phyloP scores from a whole-genome alignment of 1,139 yeast genomes.

The Magnusiomyces tetraspermus region DNA sequence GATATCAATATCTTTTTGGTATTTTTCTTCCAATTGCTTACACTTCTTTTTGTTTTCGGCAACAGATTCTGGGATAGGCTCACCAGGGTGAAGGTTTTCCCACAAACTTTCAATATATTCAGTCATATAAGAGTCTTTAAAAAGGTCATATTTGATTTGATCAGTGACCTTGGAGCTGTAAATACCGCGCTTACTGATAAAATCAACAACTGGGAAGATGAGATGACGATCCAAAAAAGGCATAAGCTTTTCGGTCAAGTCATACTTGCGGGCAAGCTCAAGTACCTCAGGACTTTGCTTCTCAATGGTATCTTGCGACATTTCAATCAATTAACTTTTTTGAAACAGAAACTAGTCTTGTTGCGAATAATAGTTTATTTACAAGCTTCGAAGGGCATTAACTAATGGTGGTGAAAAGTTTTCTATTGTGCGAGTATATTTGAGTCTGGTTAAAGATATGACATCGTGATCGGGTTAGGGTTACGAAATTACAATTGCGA shows the following conservation, averaged over 20 bases:
- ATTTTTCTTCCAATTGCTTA: slow-evolving; percentile 33
- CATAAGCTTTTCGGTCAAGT: slow-evolving; percentile 43
- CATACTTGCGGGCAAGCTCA: slow-evolving; percentile 30
- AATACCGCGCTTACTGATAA: slow-evolving; percentile 36
- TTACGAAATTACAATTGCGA: neutral
- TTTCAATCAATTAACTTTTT: no score
- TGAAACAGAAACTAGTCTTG: no score
- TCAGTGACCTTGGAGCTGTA: slow-evolving; percentile 39
- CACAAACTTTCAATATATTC: slow-evolving; percentile 41
- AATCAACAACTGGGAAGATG: slow-evolving; percentile 45
- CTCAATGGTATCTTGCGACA: neutral
- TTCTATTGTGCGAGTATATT: neutral
- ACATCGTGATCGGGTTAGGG: slow-evolving; percentile 1
- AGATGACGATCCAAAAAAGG: slow-evolving; percentile 53
- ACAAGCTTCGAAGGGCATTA: no score
- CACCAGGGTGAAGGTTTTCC: slow-evolving; percentile 34
- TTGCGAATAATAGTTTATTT: no score
- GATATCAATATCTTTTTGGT: slow-evolving; percentile 34
- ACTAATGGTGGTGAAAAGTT: neutral
- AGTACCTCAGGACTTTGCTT: slow-evolving; percentile 9
- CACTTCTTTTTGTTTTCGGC: slow-evolving; percentile 35
- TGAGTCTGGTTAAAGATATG: neutral
- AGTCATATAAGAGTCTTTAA: slow-evolving; percentile 48
- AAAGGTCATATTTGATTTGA: slow-evolving; percentile 41
- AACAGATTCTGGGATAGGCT: slow-evolving; percentile 28